These are phyloP conservation scores for Alternaria postmessia DNA, from an alignment of 2,329 filamentous ascomycete genomes.

Conservation along the genomic window DNA sequence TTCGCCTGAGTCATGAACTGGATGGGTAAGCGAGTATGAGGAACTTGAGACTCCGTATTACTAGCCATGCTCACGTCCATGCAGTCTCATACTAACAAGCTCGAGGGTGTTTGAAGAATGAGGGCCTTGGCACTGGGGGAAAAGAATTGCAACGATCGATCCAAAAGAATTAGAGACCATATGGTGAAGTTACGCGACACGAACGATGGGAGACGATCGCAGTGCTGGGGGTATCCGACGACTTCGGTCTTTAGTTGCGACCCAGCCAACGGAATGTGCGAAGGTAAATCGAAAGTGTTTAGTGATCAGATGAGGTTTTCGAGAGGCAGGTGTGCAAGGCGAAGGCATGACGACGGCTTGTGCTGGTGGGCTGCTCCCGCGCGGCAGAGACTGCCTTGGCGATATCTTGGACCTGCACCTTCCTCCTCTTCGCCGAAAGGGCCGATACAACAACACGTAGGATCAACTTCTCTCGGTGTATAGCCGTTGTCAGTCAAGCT, in stretches of 20 bases:
- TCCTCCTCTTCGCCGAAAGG: not conserved
- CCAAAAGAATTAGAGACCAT: not conserved
- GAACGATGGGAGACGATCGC: not conserved
- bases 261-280: not conserved
- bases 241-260: not conserved
- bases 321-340: not conserved
- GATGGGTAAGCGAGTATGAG: not conserved
- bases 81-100: not conserved
- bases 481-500: constrained; percentile 11
- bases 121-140: not conserved
- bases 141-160: not conserved
- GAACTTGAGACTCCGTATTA: constrained; percentile 2
- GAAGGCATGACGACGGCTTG: not conserved
- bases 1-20: constrained; percentile 13
- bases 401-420: not conserved
- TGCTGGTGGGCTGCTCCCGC: not conserved
- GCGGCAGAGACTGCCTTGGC: constrained; percentile 3
- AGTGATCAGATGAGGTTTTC: not conserved
- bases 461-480: constrained; percentile 1
- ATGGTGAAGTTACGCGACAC: not conserved
- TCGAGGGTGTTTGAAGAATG: not conserved
- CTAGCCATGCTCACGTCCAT: not conserved
- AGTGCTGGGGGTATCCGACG: not conserved
- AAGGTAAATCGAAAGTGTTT: not conserved
- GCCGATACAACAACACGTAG: constrained; percentile 4